Evolutionary conservation across 2,329 filamentous ascomycete genomes (phyloP).

Genomic region (Lachnellula suecica): DNA sequence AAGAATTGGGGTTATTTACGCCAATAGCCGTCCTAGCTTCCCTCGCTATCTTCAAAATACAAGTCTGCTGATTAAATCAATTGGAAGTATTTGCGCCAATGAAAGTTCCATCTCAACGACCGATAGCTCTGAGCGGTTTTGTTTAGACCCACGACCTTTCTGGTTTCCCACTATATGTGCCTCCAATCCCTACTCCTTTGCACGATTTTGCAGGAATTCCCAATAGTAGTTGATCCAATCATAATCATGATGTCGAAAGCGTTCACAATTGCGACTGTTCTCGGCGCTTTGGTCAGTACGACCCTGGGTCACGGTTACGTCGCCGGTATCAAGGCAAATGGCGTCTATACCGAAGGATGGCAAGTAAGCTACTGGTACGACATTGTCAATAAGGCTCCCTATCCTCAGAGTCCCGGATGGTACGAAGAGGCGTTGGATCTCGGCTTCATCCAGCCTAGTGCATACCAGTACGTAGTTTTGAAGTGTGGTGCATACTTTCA

Average conservation of each 20-base stretch:
- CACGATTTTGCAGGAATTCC: too few species aligned
- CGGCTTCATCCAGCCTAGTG: conserved; percentile 47
- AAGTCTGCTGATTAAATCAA: too few species aligned
- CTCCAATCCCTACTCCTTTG: too few species aligned
- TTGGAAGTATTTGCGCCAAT: too few species aligned
- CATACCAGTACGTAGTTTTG: conserved; percentile 36
- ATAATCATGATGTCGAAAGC: background rate
- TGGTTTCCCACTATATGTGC: too few species aligned
- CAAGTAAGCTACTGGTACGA: conserved; percentile 31
- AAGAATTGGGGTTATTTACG: too few species aligned
- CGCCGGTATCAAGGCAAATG: conserved; percentile 43
- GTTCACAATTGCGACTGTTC: background rate
- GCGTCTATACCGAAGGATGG: conserved; percentile 32
- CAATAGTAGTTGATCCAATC: background rate
- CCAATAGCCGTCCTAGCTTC: too few species aligned
- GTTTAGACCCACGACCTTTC: too few species aligned
- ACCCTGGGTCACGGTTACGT: conserved; percentile 42
- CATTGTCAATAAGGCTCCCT: conserved; percentile 9
- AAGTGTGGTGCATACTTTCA: background rate
- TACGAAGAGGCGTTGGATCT: conserved; percentile 48
- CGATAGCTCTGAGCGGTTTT: too few species aligned
- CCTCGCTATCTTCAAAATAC: too few species aligned
- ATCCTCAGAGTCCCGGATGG: conserved; percentile 35
- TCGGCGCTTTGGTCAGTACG: background rate
- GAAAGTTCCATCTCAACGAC: too few species aligned